phyloP scores from a whole-genome alignment of 305 asterid species.

The Fraxinus baroniana region DNA sequence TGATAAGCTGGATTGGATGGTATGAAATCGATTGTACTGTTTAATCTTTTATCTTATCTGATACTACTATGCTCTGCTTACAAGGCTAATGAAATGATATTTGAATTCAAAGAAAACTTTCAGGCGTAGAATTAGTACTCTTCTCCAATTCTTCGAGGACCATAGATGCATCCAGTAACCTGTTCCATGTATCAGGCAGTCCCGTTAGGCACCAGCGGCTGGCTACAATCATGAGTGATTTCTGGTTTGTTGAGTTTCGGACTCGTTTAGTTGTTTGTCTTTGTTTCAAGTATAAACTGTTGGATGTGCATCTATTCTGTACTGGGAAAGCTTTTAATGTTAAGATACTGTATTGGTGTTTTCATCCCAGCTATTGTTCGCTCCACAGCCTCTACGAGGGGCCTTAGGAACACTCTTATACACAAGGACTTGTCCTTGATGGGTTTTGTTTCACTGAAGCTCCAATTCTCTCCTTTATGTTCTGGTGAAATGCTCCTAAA shows the following conservation, averaged over 20 bases:
- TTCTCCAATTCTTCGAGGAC: not conserved
- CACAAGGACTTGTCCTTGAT: not conserved
- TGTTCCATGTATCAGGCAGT: conserved; percentile 31
- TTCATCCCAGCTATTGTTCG: conserved; percentile 10
- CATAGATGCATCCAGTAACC: conserved; percentile 21
- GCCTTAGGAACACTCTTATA: not conserved
- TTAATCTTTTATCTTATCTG: too few species aligned
- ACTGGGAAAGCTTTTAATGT: conserved; percentile 24
- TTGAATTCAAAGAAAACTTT: not conserved
- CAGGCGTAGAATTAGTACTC: not conserved
- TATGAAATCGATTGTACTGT: not conserved
- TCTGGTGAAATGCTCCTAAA: conserved; percentile 24
- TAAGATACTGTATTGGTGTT: conserved; percentile 14
- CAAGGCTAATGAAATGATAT: too few species aligned
- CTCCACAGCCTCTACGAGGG: conserved; percentile 10
- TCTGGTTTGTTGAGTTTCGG: conserved; percentile 10
- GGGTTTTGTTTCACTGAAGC: conserved; percentile 23
- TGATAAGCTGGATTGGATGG: not conserved
- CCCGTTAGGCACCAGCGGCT: conserved; percentile 27
- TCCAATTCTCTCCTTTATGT: conserved; percentile 13
- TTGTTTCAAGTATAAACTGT: conserved; percentile 10
- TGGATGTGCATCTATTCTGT: conserved; percentile 22
- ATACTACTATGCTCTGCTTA: too few species aligned
- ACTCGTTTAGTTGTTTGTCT: conserved; percentile 9
- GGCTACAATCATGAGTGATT: conserved; percentile 22